Evolutionary conservation across 768 basidiomycete genomes (phyloP), one percentile per base, ranked within the genome.

Genomic region (Lactifluus hygrophoroides): DNA sequence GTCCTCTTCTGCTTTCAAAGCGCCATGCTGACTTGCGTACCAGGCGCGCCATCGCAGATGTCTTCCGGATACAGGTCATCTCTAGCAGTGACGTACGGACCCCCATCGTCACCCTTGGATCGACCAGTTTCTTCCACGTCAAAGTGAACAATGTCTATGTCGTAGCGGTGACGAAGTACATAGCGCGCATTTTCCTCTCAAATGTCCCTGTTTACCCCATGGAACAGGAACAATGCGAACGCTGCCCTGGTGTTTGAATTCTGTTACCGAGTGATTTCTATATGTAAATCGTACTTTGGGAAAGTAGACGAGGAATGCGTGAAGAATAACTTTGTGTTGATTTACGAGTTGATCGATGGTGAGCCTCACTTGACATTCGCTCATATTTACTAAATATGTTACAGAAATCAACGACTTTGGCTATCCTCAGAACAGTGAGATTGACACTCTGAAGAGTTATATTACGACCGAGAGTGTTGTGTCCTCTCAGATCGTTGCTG

Each of bases 71-170:
- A 70, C 96, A 99, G 71, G 96, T 99, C 69, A 88, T 99, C 51
- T 96, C 95, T 37, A 97, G 93, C 75, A 91, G 89, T 66, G 94
- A 97, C 69, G 92, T 97, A 28, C 82, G 94, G 62, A 94, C 94
- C 34, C 96, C 96, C 10, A 95, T 99, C 67, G 90, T 98, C 70
- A 98, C 96, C 0, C 80, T 99, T 23, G 94, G 95, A 25, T 97
- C 94, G 21, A 98, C 95, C 0, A 95, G 94, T 68, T 99, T 99
- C 82, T 98, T 99, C 71, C 96, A 99, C 69, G 94, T 98, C 60
- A 78, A 93, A 62, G 78, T 95, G 57, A 94, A 95, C 75, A 97
- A 96, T 66, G 80, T 99, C 42, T 99, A 97, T 69, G 80, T 99
- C 27, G 88, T 96, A 5, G 92, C 92, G 3, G 92, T 97, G 14